phyloP scores from a whole-genome alignment of 345 rosid genomes.

The Eucalyptus sideroxylon region DNA sequence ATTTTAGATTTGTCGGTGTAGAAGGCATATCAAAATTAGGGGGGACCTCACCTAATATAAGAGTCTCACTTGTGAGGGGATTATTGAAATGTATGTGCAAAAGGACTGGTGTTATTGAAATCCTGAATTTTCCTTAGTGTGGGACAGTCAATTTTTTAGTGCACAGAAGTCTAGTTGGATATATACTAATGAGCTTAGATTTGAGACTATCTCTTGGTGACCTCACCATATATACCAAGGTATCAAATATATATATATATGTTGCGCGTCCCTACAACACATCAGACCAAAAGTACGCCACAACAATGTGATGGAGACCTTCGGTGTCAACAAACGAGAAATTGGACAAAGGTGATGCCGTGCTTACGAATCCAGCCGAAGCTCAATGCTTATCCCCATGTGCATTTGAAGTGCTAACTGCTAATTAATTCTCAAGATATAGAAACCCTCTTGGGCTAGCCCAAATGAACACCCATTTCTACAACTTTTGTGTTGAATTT shows the following conservation, averaged over 20 bases:
- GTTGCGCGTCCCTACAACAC: not conserved
- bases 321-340: not conserved
- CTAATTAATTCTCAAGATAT: not conserved
- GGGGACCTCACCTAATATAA: not conserved
- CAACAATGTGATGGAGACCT: not conserved
- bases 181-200: not conserved
- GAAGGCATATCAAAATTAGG: not conserved
- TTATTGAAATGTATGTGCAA: not conserved
- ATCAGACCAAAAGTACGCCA: not conserved
- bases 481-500: not conserved
- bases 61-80: not conserved
- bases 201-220: not conserved
- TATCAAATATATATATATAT: not conserved
- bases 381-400: not conserved
- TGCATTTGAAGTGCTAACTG: not conserved
- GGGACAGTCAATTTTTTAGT: not conserved
- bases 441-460: not conserved
- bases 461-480: not conserved
- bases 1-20: not conserved
- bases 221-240: not conserved
- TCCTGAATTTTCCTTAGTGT: not conserved
- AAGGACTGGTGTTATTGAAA: not conserved
- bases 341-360: not conserved
- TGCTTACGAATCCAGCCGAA: not conserved
- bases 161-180: not conserved